These are phyloP conservation scores for Sclerotinia borealis DNA, from an alignment of 2,329 filamentous ascomycete species.

Conservation along the genomic window DNA sequence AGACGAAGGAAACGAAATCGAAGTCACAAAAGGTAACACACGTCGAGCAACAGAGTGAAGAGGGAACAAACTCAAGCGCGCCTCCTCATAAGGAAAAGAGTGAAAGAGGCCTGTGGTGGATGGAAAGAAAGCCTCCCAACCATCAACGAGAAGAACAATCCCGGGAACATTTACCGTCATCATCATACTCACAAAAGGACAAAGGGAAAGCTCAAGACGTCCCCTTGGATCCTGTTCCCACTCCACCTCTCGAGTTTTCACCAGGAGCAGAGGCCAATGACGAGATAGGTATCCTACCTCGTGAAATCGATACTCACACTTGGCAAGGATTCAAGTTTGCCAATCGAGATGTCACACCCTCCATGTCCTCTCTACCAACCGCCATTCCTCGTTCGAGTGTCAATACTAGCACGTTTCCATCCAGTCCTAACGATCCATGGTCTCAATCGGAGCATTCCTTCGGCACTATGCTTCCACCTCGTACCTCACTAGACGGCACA, in stretches of 20 bases:
- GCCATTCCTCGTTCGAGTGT: constrained; percentile 11
- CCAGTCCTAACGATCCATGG: constrained; percentile 3
- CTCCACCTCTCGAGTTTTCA: not conserved
- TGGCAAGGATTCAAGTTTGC: constrained; percentile 3
- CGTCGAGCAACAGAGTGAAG: not conserved
- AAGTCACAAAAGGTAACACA: not conserved
- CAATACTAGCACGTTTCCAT: constrained; percentile 5
- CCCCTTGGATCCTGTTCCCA: not conserved
- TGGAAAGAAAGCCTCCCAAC: constrained; percentile 3
- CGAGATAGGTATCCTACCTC: not conserved
- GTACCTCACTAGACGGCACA: not conserved
- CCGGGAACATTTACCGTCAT: not conserved
- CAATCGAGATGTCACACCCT: constrained; percentile 5
- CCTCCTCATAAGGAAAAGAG: constrained; percentile 8
- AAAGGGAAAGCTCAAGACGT: not conserved
- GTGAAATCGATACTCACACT: not conserved
- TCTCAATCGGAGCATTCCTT: constrained; percentile 4
- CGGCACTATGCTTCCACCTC: not conserved
- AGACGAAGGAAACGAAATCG: not conserved
- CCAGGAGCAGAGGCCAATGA: not conserved
- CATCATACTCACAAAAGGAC: not conserved
- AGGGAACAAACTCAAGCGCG: not conserved
- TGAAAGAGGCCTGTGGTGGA: constrained; percentile 11
- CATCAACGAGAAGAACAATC: not conserved
- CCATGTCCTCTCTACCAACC: constrained; percentile 10